phyloP scores from a whole-genome alignment of 306 rosid genomes.

The Begonia loranthoides region DNA sequence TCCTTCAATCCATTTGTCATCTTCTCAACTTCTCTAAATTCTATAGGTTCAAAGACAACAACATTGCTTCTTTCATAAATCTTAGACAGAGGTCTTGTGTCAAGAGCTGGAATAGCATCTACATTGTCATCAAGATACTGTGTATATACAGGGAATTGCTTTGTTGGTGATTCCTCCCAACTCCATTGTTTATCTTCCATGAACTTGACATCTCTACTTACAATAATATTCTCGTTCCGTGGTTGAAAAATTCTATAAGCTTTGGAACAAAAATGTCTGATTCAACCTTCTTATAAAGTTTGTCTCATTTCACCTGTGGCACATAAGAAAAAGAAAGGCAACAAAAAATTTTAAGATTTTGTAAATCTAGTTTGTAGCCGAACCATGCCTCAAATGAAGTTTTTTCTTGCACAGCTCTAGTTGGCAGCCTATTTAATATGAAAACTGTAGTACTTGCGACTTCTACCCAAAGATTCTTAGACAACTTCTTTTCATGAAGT shows the following conservation, averaged over 20 bases:
- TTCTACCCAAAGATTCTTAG: conserved; percentile 4
- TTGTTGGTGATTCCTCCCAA: no score
- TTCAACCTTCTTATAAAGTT: conserved; percentile 2
- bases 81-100: neutral
- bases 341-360: neutral
- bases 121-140: neutral
- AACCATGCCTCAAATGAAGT: neutral
- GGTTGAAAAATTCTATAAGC: no score
- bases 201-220: conserved; percentile 4
- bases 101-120: no score
- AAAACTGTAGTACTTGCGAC: conserved; percentile 5
- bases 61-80: conserved; percentile 2
- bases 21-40: neutral
- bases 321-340: conserved; percentile 1
- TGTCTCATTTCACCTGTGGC: neutral
- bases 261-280: neutral
- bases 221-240: neutral
- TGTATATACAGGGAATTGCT: no score
- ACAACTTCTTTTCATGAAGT: conserved; percentile 1
- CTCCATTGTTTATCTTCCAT: neutral
- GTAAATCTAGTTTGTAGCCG: neutral
- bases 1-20: neutral
- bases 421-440: conserved; percentile 3
- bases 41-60: neutral
- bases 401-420: no score